Evolutionary conservation across 2,329 filamentous ascomycete species (phyloP).

Genomic region (Nannizziopsis arthrosporioides): DNA sequence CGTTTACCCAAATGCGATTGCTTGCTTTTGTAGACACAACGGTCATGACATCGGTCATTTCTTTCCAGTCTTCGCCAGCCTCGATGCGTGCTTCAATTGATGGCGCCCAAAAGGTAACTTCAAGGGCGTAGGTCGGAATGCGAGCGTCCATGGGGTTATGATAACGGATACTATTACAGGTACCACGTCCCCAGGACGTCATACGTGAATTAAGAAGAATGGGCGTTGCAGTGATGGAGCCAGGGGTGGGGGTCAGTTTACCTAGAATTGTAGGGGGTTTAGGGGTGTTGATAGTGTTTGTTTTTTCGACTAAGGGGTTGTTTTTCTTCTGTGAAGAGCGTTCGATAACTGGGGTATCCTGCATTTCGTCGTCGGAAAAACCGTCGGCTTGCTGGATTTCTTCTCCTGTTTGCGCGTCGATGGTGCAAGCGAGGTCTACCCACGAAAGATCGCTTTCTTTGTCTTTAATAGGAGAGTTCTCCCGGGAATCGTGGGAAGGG

Average conservation of each 20-base stretch:
- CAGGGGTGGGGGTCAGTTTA: slow-evolving; percentile 51
- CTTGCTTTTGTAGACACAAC: slow-evolving; percentile 73
- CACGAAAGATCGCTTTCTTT: background rate
- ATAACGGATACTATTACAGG: slow-evolving; percentile 57
- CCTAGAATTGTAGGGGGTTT: slow-evolving; percentile 43
- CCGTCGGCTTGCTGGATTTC: slow-evolving; percentile 18
- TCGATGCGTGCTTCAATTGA: slow-evolving; percentile 51
- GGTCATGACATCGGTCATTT: slow-evolving; percentile 46
- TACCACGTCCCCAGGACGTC: slow-evolving; percentile 65
- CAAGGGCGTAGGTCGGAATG: slow-evolving; percentile 71
- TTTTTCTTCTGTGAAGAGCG: slow-evolving; percentile 1
- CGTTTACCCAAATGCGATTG: slow-evolving; percentile 65
- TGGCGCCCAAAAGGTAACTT: slow-evolving; percentile 61
- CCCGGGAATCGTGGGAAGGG: background rate
- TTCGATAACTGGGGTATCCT: background rate
- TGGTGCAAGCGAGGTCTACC: slow-evolving; percentile 30
- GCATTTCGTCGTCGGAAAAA: background rate
- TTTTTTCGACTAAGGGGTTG: background rate
- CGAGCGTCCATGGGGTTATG: slow-evolving; percentile 51
- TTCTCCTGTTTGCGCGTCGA: slow-evolving; percentile 34
- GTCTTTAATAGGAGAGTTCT: background rate
- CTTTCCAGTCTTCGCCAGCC: slow-evolving; percentile 45
- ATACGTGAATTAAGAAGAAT: slow-evolving; percentile 56
- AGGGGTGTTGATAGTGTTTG: slow-evolving; percentile 17
- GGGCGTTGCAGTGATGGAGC: slow-evolving; percentile 53